Percentiles rank a stretch among this genome's conserved stretches.
These are phyloP conservation scores for Mitragyna speciosa DNA, from an alignment of 257 asterid genomes.

Conservation along the genomic window DNA sequence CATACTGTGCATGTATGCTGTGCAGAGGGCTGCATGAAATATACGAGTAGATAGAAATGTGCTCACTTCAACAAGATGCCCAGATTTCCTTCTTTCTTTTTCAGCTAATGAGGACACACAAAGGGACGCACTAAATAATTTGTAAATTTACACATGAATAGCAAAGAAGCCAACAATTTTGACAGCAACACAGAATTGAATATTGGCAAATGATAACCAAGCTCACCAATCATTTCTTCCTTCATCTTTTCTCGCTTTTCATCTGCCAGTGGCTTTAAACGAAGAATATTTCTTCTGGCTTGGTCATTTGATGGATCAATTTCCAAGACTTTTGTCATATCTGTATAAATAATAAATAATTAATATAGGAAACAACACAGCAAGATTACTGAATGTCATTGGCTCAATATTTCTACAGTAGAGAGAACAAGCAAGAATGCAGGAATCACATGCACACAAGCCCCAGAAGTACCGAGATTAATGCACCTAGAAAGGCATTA, in stretches of 20 bases:
- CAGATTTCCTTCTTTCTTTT: too few species aligned
- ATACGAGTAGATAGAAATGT: too few species aligned
- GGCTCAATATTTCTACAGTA: neutral
- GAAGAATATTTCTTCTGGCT: constrained; percentile 71
- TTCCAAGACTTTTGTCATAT: constrained; percentile 76
- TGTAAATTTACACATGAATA: too few species aligned
- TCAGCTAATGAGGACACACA: too few species aligned
- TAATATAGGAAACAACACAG: constrained; percentile 4
- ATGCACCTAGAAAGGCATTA: neutral
- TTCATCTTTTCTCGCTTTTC: constrained; percentile 96
- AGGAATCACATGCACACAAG: neutral
- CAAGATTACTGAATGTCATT: neutral
- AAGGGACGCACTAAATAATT: neutral
- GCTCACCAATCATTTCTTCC: constrained; percentile 97
- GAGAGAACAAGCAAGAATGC: neutral
- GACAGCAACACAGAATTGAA: neutral
- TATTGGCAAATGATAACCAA: neutral
- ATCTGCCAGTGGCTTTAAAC: constrained; percentile 89
- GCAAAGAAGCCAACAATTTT: neutral
- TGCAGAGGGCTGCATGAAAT: too few species aligned
- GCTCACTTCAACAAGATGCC: too few species aligned
- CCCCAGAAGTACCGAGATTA: neutral
- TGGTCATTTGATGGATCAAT: constrained; percentile 74
- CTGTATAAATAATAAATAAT: constrained; percentile 38
- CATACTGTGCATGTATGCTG: neutral